phyloP scores from a whole-genome alignment of 179 eudicot genomes.

The Silene vulgaris region DNA sequence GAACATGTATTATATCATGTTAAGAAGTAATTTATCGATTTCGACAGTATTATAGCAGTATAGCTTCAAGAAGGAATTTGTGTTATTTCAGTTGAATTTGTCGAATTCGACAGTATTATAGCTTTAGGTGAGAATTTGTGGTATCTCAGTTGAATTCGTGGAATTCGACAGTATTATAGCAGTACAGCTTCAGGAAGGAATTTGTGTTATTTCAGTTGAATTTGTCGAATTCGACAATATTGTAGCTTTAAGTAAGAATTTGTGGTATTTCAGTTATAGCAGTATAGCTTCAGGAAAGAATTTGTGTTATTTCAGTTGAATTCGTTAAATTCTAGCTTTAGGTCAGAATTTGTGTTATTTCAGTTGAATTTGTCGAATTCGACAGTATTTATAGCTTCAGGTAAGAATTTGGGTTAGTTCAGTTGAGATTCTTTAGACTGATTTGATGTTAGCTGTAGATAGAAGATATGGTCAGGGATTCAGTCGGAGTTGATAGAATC shows the following conservation, averaged over 20 bases:
- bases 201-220: neutral
- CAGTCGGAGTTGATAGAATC: neutral
- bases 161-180: neutral
- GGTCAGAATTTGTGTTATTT: too few relatives aligned
- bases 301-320: neutral
- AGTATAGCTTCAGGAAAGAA: too few relatives aligned
- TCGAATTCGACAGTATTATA: too few relatives aligned
- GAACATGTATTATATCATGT: too few relatives aligned
- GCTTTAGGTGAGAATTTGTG: too few relatives aligned
- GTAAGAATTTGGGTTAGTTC: too few relatives aligned
- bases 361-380: neutral
- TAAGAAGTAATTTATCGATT: neutral
- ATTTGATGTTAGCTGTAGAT: neutral
- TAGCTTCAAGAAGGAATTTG: too few relatives aligned
- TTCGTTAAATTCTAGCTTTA: neutral
- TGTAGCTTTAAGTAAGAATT: too few relatives aligned
- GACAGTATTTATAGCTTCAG: neutral
- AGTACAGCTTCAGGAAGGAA: too few relatives aligned
- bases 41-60: too few relatives aligned
- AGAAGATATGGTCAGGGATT: neutral
- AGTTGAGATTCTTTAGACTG: neutral
- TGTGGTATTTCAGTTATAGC: too few relatives aligned
- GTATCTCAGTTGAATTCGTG: neutral
- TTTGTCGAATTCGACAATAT: neutral
- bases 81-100: too few relatives aligned